Base-by-base conservation (phyloP, 805 yeast genomes). In the Ogataea thermomethanolica region DNA sequence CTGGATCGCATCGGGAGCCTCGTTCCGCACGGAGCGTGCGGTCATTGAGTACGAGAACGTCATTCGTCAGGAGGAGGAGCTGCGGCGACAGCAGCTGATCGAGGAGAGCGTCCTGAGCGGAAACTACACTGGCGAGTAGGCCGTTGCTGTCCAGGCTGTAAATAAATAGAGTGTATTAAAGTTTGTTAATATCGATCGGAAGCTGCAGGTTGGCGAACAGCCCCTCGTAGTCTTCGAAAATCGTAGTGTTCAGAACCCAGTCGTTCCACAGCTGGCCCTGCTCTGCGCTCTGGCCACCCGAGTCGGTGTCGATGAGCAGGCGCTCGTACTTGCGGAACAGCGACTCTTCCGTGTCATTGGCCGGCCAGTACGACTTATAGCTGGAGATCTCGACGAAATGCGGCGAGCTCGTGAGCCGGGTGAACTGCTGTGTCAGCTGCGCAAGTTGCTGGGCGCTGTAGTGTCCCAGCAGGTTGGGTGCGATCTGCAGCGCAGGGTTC, bases 1-100 rank as follows among this genome's bases (percentile, higher is more conserved):
- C 8, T 58, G 64, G 61, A 51, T 64, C 9, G 64, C 67, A 1
- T 52, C 63, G 6, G 58, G 59, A 29, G 69, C 69, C 6, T 58
- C 65, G 3, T 65, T 62, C 39, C 51, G 54, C 12, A 56, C 69
- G 1, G 69, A 65, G 49, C 46, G 55, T 24, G 59, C 61, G 35
- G 67, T 65, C 25, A 53, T 64, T 45, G 54, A 39, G 28, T 64
- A 62, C 41, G 68, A 65, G 43, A 50, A 54, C 12, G 31, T 35
- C 7, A 53, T 61, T 23, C 51, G 64, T 29, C 35, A 23, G 5
- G 68, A 65, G 44, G 66, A 65, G 37, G 59, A 53, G 33, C 25
- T 51, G 22, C 60, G 55, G 37, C 53, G 63, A 37, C 53, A 55
- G 31, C 54, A 59, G 41, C 45, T 65, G 26, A 49, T 65, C 8